Evolutionary conservation across 2,329 filamentous ascomycete species (phyloP), one percentile per base, ranked within the genome.

Genomic region (Talaromyces sp.): DNA sequence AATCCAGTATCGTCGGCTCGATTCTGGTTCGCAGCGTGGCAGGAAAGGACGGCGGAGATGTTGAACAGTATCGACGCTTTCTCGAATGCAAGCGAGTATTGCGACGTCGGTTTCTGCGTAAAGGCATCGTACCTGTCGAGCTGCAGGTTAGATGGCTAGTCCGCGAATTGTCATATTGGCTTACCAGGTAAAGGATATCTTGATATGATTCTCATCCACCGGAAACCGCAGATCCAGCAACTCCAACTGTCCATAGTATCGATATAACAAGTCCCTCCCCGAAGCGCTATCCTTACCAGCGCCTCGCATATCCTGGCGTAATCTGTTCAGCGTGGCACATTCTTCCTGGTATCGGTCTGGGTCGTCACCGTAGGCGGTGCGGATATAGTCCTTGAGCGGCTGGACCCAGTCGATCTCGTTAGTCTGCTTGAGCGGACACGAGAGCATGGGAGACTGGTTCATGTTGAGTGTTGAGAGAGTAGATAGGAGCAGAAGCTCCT

Each of bases 1-100:
- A 98, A 86, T 39, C 94, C 94, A 6, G 90, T 86, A 74, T 99
- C 95, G 75, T 98, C 93, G 69, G 91, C 90, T 59, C 95, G 89
- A 71, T 95, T 93, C 80, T 99, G 96, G 74, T 91, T 86, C 50
- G 94, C 93, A 67, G 94, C 95, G 84, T 99, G 92, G 74, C 94
- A 97, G 62, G 94, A 98, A 22, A 99, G 85, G 31, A 98, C 93
- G 70, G 95, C 94, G 43, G 94, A 96, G 70, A 99, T 99, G 79
- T 99, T 99, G 85, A 99, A 99, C 73, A 99, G 97, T 75, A 99
- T 96, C 72, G 94, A 98, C 14, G 95, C 95, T 77, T 99, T 99
- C 78, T 99, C 95, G 76, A 96, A 99, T 57, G 95, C 95, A 57
- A 99, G 85, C 8, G 93, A 97, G 81, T 96, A 97, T 78, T 99